Base-by-base conservation (phyloP, 1,284 basidiomycete genomes). In the Chalciporus piperatoides region DNA sequence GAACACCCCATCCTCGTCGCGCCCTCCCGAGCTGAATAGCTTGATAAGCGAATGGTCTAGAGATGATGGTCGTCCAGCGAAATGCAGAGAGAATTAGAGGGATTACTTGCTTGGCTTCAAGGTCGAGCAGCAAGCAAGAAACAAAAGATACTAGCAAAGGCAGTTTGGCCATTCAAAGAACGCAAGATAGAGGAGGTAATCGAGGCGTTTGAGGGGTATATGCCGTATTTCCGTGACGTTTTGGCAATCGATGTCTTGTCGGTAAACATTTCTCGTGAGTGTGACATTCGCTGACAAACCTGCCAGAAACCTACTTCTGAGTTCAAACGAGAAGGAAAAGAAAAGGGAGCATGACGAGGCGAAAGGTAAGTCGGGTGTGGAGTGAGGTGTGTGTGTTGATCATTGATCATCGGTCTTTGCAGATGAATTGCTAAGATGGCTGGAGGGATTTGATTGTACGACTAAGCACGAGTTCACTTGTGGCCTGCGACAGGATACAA, bases 371-470 rank as follows among this genome's bases (percentile, higher is more conserved):
- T 19, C 3, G 19, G 19, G 2, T 19, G 19, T 19, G 19, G 19
- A 11, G 27, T 28, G 11, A 4, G 1, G 27, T 1, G 3, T 10
- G 10, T 32, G 14, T 15, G n/a, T 7, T 35, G 15, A 35, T 19
- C 19, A 3, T 19, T 19, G 19, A 35, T 19, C 19, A 3, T 19
- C 3, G 19, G 19, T 2, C 15, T 14, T 15, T 14, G 33, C 8
- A 35, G 33, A 4, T 6, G 33, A 35, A 33, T 15, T 17, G 8
- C 36, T 27, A 4, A 17, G 15, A 14, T 51, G 39, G 45, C 21
- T 48, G 27, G 44, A 46, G 9, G 39, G 48, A 15, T 19, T 51
- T 15, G 39, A 51, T n/a, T 42, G 44, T 21, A 50, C 32, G 2
- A 32, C 36, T 7, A 36, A 52, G 43, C 37, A 50, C 4, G 37